Conservation (phyloP, 768 basidiomycete species). For the Suillus subalutaceus region DNA sequence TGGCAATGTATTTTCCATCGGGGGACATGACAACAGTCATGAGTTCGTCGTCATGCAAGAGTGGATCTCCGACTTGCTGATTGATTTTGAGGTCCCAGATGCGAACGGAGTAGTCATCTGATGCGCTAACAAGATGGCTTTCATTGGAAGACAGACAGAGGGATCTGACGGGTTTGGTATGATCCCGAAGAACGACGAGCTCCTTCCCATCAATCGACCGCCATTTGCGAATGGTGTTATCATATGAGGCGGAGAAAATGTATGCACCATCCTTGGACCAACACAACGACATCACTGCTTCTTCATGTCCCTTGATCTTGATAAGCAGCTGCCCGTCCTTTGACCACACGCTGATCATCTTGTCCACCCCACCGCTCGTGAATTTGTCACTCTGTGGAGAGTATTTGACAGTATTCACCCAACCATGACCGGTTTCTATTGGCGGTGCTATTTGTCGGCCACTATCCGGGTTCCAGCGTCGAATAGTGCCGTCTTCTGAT, state of each 20-base stretch:
- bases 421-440: not conserved
- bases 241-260: not conserved
- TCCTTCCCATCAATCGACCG: not conserved
- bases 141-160: not conserved
- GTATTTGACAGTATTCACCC: not conserved
- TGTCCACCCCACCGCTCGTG: not conserved
- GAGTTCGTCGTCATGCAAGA: not conserved
- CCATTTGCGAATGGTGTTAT: not conserved
- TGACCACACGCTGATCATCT: not conserved
- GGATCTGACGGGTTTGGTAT: not conserved
- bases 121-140: not conserved
- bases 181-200: not conserved
- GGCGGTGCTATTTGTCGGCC: not conserved
- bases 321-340: not conserved
- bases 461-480: not conserved
- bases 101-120: not conserved
- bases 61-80: not conserved
- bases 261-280: not conserved
- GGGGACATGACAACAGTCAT: not conserved
- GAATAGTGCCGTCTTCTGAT: not conserved
- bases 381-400: not conserved
- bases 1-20: not conserved
- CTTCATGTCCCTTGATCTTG: not conserved
- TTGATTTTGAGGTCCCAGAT: not conserved
- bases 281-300: fast-evolving